Evolutionary conservation across 2,329 filamentous ascomycete genomes (phyloP).

Genomic region (Hypoxylon sp.): DNA sequence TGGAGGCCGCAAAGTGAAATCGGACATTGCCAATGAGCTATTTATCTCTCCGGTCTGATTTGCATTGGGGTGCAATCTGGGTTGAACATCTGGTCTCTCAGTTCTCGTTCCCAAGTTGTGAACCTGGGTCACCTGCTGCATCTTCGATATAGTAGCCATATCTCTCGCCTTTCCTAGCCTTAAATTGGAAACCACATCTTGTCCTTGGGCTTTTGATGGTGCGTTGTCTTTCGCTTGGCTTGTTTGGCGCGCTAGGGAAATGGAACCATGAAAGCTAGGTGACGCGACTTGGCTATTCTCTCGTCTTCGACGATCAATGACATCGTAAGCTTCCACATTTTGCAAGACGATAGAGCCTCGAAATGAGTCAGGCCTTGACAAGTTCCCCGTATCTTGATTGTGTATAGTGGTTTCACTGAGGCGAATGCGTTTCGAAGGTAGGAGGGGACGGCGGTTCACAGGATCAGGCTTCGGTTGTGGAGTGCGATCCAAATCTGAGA

Average conservation of each 20-base stretch:
- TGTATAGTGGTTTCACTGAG: background rate
- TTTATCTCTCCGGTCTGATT: background rate
- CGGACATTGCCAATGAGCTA: background rate
- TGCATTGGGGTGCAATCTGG: background rate
- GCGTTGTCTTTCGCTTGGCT: slow-evolving; percentile 10
- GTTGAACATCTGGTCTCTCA: background rate
- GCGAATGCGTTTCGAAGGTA: slow-evolving; percentile 35
- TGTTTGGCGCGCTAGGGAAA: slow-evolving; percentile 8
- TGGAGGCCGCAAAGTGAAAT: slow-evolving; percentile 14
- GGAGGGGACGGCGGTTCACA: slow-evolving; percentile 7
- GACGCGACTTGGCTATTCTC: slow-evolving; percentile 21
- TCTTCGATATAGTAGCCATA: background rate
- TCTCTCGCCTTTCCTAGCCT: background rate
- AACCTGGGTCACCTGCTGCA: background rate
- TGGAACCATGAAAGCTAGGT: background rate
- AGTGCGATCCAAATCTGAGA: slow-evolving; percentile 3
- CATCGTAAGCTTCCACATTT: slow-evolving; percentile 48
- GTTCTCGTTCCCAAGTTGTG: background rate
- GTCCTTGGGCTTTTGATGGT: background rate
- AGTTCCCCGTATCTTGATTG: background rate
- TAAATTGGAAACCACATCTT: background rate
- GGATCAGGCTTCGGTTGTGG: background rate
- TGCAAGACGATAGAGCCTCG: slow-evolving; percentile 44
- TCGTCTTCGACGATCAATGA: slow-evolving; percentile 40
- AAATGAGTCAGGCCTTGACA: background rate